phyloP scores from a whole-genome alignment of 305 asterid genomes.

The Fraxinus nigra region DNA sequence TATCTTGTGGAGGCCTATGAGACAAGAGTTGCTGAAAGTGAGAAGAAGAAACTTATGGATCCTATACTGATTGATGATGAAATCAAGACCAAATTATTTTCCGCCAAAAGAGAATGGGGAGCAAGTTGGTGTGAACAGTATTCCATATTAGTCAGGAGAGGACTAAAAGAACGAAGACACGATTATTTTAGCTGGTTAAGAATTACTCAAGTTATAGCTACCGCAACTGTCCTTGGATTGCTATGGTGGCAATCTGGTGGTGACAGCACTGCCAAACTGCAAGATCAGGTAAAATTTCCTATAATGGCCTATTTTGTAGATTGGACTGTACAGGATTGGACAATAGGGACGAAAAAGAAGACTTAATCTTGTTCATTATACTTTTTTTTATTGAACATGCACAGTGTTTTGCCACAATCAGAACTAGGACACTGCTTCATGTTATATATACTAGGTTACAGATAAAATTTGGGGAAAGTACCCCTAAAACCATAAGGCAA shows the following conservation, averaged over 20 bases:
- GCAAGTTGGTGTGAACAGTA: constrained; percentile 88
- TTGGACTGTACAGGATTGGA: background rate
- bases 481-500: background rate
- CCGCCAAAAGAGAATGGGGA: constrained; percentile 86
- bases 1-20: constrained; percentile 92
- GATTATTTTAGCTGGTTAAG: constrained; percentile 98
- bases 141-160: constrained; percentile 74
- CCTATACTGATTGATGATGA: constrained; percentile 67
- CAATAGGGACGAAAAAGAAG: background rate
- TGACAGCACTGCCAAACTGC: constrained; percentile 54
- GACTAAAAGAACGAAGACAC: constrained; percentile 85
- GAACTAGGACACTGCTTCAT: background rate
- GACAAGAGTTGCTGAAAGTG: constrained; percentile 64
- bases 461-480: background rate
- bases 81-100: constrained; percentile 44
- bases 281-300: constrained; percentile 66
- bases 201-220: constrained; percentile 82
- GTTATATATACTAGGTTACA: too few relatives aligned
- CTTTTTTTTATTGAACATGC: background rate
- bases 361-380: background rate
- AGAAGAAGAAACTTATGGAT: constrained; percentile 53
- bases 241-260: constrained; percentile 97
- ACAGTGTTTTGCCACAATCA: background rate
- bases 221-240: constrained; percentile 80
- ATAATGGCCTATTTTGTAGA: background rate